Evolutionary conservation across 495 filamentous ascomycete genomes (phyloP).

Genomic region (Friedmanniomyces endolithicus): DNA sequence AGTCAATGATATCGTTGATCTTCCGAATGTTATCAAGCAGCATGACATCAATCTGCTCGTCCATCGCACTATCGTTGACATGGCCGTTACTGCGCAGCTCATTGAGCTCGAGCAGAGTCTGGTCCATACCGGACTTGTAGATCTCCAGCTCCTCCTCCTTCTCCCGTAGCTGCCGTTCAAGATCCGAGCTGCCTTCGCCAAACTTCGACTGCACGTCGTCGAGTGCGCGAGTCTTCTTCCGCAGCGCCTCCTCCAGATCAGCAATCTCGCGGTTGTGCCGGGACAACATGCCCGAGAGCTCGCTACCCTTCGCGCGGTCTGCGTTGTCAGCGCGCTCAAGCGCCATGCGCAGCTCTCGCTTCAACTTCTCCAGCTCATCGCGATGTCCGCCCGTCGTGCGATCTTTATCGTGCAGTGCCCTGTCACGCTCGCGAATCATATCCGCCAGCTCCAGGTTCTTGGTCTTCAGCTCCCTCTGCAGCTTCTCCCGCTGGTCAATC

Average conservation of each 20-base stretch:
- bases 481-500: constrained; percentile 84
- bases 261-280: constrained; percentile 96
- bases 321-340: constrained; percentile 85
- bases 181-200: constrained; percentile 69
- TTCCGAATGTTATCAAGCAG: constrained; percentile 75
- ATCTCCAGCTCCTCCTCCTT: constrained; percentile 97
- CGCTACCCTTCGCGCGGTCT: constrained; percentile 81
- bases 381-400: constrained; percentile 71
- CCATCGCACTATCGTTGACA: constrained; percentile 67
- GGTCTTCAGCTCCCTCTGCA: constrained; percentile 93
- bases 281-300: constrained; percentile 83
- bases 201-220: constrained; percentile 71
- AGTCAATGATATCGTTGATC: constrained; percentile 96
- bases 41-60: constrained; percentile 81
- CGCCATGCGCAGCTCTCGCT: constrained; percentile 89
- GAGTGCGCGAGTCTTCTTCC: constrained; percentile 75
- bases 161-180: constrained; percentile 69
- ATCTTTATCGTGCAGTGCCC: constrained; percentile 88
- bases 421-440: constrained; percentile 94
- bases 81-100: constrained; percentile 57
- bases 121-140: constrained; percentile 93
- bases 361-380: constrained; percentile 90
- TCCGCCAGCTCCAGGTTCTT: constrained; percentile 97
- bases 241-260: constrained; percentile 82
- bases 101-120: constrained; percentile 80